A percentile compares a stretch with the other conserved stretches of the same genome.
phyloP scores from a whole-genome alignment of 140 eudicot species.

The Erigeron philadelphicus region DNA sequence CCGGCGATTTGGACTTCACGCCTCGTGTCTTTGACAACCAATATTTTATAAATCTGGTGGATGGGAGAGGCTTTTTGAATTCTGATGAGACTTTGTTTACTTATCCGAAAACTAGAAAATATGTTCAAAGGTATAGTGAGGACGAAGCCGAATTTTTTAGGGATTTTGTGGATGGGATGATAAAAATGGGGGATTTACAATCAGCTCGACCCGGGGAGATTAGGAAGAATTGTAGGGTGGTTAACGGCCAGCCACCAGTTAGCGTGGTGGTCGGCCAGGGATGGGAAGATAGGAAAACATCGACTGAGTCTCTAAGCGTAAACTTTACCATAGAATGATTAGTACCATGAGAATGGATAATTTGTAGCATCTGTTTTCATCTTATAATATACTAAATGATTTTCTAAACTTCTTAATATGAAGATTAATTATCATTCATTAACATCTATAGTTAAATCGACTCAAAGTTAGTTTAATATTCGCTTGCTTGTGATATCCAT shows the following conservation, averaged over 20 bases:
- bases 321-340: background rate
- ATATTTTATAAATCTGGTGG: slow-evolving; percentile 66
- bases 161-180: slow-evolving; percentile 84
- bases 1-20: slow-evolving; percentile 66
- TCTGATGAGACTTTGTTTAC: slow-evolving; percentile 71
- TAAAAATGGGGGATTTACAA: slow-evolving; percentile 80
- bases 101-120: slow-evolving; percentile 41
- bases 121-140: slow-evolving; percentile 47
- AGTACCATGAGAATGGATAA: background rate
- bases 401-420: background rate
- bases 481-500: too few relatives aligned
- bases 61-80: slow-evolving; percentile 71
- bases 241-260: slow-evolving; percentile 32
- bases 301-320: slow-evolving; percentile 10
- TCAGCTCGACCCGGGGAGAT: slow-evolving; percentile 79
- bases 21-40: slow-evolving; percentile 69
- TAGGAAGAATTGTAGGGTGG: slow-evolving; percentile 83
- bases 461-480: too few relatives aligned
- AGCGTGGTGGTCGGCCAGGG: slow-evolving; percentile 24
- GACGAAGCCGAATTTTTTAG: slow-evolving; percentile 45
- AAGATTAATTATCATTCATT: too few relatives aligned
- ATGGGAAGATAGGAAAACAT: slow-evolving; percentile 23
- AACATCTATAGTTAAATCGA: too few relatives aligned
- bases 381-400: background rate
- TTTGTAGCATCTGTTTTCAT: background rate